phyloP scores from a whole-genome alignment of 2,329 filamentous ascomycete genomes.

The Apiospora pterosperma region DNA sequence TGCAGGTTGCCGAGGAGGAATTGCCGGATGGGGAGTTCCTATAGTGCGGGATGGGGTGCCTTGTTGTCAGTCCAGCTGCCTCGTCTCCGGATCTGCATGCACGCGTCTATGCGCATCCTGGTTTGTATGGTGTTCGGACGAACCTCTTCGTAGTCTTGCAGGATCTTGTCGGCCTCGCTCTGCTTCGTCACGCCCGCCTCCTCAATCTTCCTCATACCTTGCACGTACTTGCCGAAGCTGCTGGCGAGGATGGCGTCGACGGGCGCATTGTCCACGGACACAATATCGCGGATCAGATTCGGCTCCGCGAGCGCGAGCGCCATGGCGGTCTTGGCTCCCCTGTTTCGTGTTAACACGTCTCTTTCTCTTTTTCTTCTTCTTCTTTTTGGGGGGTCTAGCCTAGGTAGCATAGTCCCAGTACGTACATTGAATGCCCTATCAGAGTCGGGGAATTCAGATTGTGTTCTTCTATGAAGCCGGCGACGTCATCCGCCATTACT shows the following conservation, averaged over 20 bases:
- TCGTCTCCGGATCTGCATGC: not conserved
- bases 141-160: conserved; percentile 70
- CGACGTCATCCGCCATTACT: conserved; percentile 79
- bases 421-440: conserved; percentile 91
- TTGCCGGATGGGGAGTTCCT: conserved; percentile 75
- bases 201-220: conserved; percentile 81
- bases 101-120: too few relatives aligned
- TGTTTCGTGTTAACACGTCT: conserved; percentile 24
- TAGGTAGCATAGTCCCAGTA: not conserved
- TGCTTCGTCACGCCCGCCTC: conserved; percentile 63
- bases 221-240: conserved; percentile 76
- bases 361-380: not conserved
- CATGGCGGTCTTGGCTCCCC: conserved; percentile 94
- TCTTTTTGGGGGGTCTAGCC: not conserved
- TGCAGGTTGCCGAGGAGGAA: conserved; percentile 87
- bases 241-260: conserved; percentile 72
- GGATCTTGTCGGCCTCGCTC: conserved; percentile 75
- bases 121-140: conserved; percentile 11
- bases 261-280: conserved; percentile 90
- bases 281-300: conserved; percentile 62
- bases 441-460: conserved; percentile 67
- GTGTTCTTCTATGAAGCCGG: conserved; percentile 72
- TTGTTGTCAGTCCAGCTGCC: conserved; percentile 11
- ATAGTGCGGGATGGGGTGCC: not conserved
- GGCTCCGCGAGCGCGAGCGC: conserved; percentile 72